Base-by-base conservation (phyloP, 1,139 yeast genomes). In the Yamadazyma spencermartinsiae region DNA sequence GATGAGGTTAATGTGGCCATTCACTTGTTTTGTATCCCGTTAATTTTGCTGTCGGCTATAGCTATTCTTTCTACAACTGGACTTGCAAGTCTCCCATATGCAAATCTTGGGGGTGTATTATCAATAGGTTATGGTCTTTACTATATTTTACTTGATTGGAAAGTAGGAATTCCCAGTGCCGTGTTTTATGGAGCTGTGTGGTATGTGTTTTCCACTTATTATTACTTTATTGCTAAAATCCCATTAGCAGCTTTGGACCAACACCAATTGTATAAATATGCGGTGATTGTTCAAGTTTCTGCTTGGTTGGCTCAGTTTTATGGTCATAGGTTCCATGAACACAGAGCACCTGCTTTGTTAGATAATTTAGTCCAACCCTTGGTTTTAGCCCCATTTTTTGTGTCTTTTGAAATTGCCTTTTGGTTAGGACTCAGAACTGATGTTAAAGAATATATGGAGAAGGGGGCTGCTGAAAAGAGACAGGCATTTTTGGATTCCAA, bases 381-480 rank as follows among this genome's bases (percentile, higher is more conserved):
- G 24, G 90, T 90, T 0, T 70, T 89, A 49, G 98, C 98, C 0
- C 98, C 98, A 2, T 88, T 79, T 53, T 90, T 92, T 57, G 95
- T 89, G 9, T 67, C 82, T 10, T 87, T 82, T 60, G 98, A 92
- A 58, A 54, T 83, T 4, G 74, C 87, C 9, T 86, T 87, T 54
- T 61, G 68, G 45, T 52, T 82, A 7, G 97, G 97, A 0, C 74
- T 65, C 52, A 72, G 78, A 49, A 62, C 54, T 31, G 80, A 77
- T 28, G 61, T 87, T 45, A 70, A 81, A 51, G 65, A 68, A 45
- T 51, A 64, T 20, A 78, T 86, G 73, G 78, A 82, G 56, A 65
- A 61, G 41, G 56, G 65, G 41, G 85, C 86, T 10, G 73, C 72
- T 4, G 56, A 51, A 10, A 46, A 52, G 21, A 58, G 65, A 30